Evolutionary conservation across 2,329 filamentous ascomycete species (phyloP).

Genomic region (Exophiala aquamarina): DNA sequence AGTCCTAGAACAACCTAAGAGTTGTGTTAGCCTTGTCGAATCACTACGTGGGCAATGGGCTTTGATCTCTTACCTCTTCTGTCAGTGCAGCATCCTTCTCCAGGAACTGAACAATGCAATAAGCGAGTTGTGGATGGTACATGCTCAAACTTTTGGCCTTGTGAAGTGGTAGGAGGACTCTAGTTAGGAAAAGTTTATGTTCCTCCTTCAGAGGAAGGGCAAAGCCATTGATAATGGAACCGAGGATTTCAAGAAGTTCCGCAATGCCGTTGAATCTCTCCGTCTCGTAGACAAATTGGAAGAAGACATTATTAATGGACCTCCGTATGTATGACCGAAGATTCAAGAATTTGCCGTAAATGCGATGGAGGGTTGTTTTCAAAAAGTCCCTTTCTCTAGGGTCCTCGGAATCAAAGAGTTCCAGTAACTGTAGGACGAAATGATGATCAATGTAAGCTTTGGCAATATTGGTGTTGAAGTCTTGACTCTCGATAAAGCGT

Average conservation of each 20-base stretch:
- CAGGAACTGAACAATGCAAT: slow-evolving; percentile 97
- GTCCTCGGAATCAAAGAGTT: slow-evolving; percentile 97
- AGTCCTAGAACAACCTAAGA: slow-evolving; percentile 84
- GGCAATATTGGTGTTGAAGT: slow-evolving; percentile 99
- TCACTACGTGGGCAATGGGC: slow-evolving; percentile 16
- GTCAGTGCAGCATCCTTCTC: slow-evolving; percentile 97
- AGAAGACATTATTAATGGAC: slow-evolving; percentile 99
- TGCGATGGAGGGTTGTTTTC: slow-evolving; percentile 95
- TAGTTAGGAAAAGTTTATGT: slow-evolving; percentile 95
- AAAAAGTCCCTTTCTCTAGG: slow-evolving; percentile 94
- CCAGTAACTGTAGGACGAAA: slow-evolving; percentile 92
- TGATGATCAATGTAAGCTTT: slow-evolving; percentile 98
- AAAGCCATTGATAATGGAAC: slow-evolving; percentile 99
- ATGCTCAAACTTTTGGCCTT: slow-evolving; percentile 99
- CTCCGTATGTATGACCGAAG: slow-evolving; percentile 93
- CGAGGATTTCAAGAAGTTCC: slow-evolving; percentile 91
- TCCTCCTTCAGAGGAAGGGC: slow-evolving; percentile 96
- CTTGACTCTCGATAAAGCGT: slow-evolving; percentile 97
- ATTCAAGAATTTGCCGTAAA: slow-evolving; percentile 99
- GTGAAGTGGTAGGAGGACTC: slow-evolving; percentile 89
- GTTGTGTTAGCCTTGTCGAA: slow-evolving; percentile 17
- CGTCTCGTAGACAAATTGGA: slow-evolving; percentile 98
- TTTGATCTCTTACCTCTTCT: slow-evolving; percentile 79
- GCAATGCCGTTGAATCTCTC: slow-evolving; percentile 98
- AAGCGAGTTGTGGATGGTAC: slow-evolving; percentile 97